Evolutionary conservation across 805 yeast genomes (phyloP).

Genomic region (Diddensiella caesifluorescens): DNA sequence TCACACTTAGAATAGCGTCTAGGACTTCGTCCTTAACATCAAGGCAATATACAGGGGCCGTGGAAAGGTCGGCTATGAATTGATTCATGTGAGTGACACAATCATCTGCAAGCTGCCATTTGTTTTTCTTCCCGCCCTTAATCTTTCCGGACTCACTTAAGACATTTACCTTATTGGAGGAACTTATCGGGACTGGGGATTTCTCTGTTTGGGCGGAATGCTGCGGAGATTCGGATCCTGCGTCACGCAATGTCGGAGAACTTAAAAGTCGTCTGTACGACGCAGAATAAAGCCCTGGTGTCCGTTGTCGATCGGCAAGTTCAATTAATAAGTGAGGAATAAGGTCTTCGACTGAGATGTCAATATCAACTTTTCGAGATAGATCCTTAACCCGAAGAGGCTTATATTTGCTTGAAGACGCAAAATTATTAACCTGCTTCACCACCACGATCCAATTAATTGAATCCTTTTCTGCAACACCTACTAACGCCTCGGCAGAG

Average conservation of each 20-base stretch:
- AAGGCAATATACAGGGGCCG: slow-evolving; percentile 69
- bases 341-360: slow-evolving; percentile 67
- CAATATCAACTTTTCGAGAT: slow-evolving; percentile 56
- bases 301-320: slow-evolving; percentile 19
- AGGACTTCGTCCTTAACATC: slow-evolving; percentile 80
- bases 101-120: slow-evolving; percentile 75
- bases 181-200: background rate
- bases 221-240: slow-evolving; percentile 2
- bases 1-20: slow-evolving; percentile 53
- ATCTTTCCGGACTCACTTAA: slow-evolving; percentile 75
- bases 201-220: too few species aligned
- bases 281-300: too few species aligned
- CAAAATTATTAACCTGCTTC: slow-evolving; percentile 52
- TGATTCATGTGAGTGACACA: slow-evolving; percentile 56
- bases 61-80: slow-evolving; percentile 49
- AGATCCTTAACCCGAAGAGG: slow-evolving; percentile 70
- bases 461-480: slow-evolving; percentile 61
- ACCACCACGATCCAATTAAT: slow-evolving; percentile 73
- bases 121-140: slow-evolving; percentile 64
- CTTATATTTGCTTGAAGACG: slow-evolving; percentile 53
- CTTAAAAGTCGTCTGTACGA: background rate
- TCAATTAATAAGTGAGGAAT: slow-evolving; percentile 39
- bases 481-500: slow-evolving; percentile 57
- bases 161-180: slow-evolving; percentile 34
- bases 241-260: background rate